A percentile compares a stretch with the other conserved stretches of the same genome.
Evolutionary conservation across 257 asterid species (phyloP).

Genomic region (Lycium ferocissimum): DNA sequence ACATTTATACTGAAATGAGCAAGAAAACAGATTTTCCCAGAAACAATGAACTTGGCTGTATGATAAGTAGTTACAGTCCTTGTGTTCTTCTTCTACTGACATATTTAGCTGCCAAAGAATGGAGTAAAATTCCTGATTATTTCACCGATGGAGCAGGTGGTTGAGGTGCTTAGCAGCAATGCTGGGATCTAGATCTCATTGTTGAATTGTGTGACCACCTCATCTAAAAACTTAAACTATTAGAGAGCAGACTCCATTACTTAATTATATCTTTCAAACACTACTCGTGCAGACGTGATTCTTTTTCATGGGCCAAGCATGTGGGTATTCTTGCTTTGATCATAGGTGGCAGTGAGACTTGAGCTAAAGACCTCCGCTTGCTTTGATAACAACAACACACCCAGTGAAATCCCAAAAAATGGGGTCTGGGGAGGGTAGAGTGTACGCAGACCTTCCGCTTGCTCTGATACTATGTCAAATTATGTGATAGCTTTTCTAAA

Average conservation of each 20-base stretch:
- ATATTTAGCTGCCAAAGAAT: conserved; percentile 27
- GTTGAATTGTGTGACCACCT: background rate
- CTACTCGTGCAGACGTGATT: conserved; percentile 13
- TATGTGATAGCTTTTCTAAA: background rate
- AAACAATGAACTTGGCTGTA: background rate
- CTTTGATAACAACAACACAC: background rate
- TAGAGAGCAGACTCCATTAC: conserved; percentile 13
- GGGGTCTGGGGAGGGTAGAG: too few species aligned
- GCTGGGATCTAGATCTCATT: background rate
- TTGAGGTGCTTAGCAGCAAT: conserved; percentile 16
- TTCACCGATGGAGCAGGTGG: background rate
- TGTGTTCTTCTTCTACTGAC: conserved; percentile 4
- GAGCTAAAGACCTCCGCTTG: background rate
- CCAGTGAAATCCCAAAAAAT: too few species aligned
- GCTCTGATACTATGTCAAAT: background rate
- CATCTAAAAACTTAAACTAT: background rate
- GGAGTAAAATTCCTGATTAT: conserved; percentile 23
- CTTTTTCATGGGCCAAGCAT: background rate
- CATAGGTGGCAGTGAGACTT: background rate
- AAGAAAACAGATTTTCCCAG: background rate
- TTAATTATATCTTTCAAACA: background rate
- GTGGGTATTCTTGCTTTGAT: background rate
- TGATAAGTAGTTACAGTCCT: background rate
- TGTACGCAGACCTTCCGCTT: background rate
- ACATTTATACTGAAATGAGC: background rate